Evolutionary conservation across 2,329 filamentous ascomycete species (phyloP).

Genomic region (Graphilbum sp.): DNA sequence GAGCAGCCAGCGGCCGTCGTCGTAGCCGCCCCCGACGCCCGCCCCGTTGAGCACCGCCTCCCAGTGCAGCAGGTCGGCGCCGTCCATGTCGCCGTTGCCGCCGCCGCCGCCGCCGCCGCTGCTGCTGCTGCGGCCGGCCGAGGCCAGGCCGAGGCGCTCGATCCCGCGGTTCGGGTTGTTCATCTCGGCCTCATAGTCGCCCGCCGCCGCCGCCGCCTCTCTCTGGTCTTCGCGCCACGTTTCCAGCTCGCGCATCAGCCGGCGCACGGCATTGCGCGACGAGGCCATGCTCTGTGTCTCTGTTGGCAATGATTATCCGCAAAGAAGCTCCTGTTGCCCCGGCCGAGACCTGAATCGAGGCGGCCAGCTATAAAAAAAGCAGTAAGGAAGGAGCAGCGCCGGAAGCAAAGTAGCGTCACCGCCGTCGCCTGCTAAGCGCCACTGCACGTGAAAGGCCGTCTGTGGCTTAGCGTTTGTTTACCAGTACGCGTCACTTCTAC

Average conservation of each 20-base stretch:
- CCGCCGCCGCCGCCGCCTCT: background rate
- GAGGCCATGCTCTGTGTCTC: conserved; percentile 12
- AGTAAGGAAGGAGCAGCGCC: no score
- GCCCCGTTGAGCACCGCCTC: conserved; percentile 44
- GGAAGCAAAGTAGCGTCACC: no score
- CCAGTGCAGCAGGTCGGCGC: conserved; percentile 40
- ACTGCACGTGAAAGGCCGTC: no score
- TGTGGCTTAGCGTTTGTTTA: no score
- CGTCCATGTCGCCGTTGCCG: conserved; percentile 12
- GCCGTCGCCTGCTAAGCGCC: no score
- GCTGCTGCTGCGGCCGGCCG: background rate
- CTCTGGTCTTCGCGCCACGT: conserved; percentile 29
- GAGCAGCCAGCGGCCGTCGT: conserved; percentile 69
- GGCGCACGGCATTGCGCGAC: conserved; percentile 33
- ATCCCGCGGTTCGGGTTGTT: conserved; percentile 23
- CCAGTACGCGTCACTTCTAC: no score
- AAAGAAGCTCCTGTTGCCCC: no score
- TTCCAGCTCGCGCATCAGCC: conserved; percentile 41
- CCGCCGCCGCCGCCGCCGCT: background rate
- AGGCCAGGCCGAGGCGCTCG: conserved; percentile 37
- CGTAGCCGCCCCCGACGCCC: conserved; percentile 38
- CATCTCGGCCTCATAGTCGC: background rate
- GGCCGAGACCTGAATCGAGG: no score
- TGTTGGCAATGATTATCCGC: no score
- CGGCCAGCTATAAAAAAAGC: no score